Conservation (phyloP, 2,329 filamentous ascomycete genomes). For the Karstenula rhodostoma region DNA sequence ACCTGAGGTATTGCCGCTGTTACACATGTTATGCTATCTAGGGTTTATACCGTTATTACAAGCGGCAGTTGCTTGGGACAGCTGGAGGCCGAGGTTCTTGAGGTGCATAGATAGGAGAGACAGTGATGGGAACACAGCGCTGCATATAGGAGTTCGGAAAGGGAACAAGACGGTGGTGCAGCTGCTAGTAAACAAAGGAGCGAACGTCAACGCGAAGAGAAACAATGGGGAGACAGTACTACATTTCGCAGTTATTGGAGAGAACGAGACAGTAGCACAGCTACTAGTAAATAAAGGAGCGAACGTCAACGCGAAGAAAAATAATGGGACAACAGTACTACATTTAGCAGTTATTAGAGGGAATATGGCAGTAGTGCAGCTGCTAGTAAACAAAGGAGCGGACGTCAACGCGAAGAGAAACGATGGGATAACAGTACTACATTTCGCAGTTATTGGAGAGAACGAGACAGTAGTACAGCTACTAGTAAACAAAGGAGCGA, state of each 20-base stretch:
- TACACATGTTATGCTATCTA: background rate
- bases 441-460: background rate
- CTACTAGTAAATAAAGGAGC: conserved; percentile 13
- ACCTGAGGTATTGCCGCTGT: background rate
- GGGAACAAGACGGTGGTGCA: background rate
- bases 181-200: conserved; percentile 13
- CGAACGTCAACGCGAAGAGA: conserved; percentile 7
- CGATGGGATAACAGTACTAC: conserved; percentile 1
- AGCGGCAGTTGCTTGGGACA: background rate
- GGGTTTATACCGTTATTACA: background rate
- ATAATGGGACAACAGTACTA: conserved; percentile 2
- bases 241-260: background rate
- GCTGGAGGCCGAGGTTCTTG: background rate
- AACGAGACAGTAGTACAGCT: conserved; percentile 1
- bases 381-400: conserved; percentile 13
- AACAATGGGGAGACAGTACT: conserved; percentile 10
- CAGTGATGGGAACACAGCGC: background rate
- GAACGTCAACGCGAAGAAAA: background rate
- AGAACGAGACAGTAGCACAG: conserved; percentile 2
- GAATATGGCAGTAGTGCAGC: conserved; percentile 3
- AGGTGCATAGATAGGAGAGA: background rate
- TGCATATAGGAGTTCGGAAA: background rate
- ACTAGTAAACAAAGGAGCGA: conserved; percentile 12
- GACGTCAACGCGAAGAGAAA: background rate
- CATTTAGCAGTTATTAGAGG: conserved; percentile 6